Conservation (phyloP, 192 early-diverging fungal species). For the Dissophora ornata region DNA sequence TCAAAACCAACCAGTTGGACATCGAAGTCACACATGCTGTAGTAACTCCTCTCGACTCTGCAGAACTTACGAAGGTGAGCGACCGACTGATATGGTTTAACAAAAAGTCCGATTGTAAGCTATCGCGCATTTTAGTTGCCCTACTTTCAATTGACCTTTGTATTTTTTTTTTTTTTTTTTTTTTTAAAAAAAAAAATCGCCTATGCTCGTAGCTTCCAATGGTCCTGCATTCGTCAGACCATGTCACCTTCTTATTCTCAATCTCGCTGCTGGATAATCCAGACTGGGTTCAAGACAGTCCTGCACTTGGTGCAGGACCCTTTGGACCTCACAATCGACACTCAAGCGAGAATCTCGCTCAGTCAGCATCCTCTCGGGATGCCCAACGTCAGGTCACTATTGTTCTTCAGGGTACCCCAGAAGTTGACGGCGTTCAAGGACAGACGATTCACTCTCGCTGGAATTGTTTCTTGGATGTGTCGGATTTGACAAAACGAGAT, state of each 20-base stretch:
- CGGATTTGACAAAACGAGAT: constrained; percentile 53
- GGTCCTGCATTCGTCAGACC: constrained; percentile 60
- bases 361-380: constrained; percentile 26
- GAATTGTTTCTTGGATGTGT: constrained; percentile 70
- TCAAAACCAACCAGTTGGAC: constrained; percentile 59
- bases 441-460: constrained; percentile 66
- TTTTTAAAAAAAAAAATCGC: background rate
- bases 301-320: background rate
- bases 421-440: constrained; percentile 58
- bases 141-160: background rate
- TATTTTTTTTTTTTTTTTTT: constrained; percentile 14
- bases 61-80: constrained; percentile 58
- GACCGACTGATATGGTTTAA: too few relatives aligned
- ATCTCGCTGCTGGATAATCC: constrained; percentile 66
- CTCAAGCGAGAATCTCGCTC: constrained; percentile 27
- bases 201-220: constrained; percentile 59
- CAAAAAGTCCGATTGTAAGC: background rate
- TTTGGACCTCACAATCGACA: constrained; percentile 28
- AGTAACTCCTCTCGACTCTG: constrained; percentile 55
- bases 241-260: constrained; percentile 67
- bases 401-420: constrained; percentile 60
- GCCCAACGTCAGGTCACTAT: constrained; percentile 63
- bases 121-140: background rate
- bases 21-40: constrained; percentile 66
- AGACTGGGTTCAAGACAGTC: constrained; percentile 29